Evolutionary conservation across 768 basidiomycete genomes (phyloP), one percentile per base, ranked within the genome.

Genomic region (Termitomyces sp.): DNA sequence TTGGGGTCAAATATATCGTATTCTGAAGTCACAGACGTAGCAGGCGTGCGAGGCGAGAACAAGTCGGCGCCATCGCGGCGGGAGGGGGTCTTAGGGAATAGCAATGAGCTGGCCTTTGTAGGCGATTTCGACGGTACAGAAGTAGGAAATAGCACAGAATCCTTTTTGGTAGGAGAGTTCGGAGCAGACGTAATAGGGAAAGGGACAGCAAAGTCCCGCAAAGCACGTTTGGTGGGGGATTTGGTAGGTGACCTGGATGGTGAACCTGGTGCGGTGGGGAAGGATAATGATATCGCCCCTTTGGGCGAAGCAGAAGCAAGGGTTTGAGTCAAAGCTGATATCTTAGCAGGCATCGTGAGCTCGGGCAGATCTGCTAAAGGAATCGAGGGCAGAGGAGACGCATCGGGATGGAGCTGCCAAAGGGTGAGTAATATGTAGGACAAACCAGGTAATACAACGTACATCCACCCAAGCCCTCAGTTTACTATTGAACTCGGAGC

Each of bases 271-370:
- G 72, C 68, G 12, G 56, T 66, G 21, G 77, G 74, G 53, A 76
- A 72, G 4, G 78, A 69, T 42, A 80, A 68, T 27, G 68, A 64
- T 17, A 68, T 64, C 16, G 73, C 69, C 47, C 77, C 79, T 63
- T 88, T 89, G 34, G 89, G 89, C 47, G 89, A 91, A 14, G 83
- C 78, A 37, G 89, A 88, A 21, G 86, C 86, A 51, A 91, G 77
- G 17, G 80, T 79, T 21, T 83, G 82, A 6, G 88, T 91, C 30
- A 91, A 75, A 43, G 83, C 78, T 28, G 90, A 88, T 8, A 83
- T 74, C 66, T 88, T 88, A 14, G 72, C 65, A 3, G 74, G 63
- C 37, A 70, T 63, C n/a, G 73, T 68, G 27, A 92, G 76, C 54
- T 75, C 71, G 52, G 91, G 89, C 6, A 92, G 70, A 64, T 83